Evolutionary conservation across 331 rosid species (phyloP).

Genomic region (Saraca asoca): DNA sequence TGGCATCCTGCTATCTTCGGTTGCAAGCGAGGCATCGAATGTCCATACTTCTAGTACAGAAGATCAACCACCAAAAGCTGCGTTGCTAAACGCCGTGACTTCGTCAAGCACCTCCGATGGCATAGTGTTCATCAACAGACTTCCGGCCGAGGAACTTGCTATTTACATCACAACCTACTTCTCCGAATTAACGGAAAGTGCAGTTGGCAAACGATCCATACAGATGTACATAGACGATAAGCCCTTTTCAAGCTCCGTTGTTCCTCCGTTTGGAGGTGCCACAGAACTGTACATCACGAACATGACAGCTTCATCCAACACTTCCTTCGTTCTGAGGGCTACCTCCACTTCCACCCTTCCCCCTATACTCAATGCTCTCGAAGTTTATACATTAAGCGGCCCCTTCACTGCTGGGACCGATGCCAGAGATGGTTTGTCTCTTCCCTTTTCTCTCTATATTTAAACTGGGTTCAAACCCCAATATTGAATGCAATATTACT

Average conservation of each 20-base stretch:
- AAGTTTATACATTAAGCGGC: constrained; percentile 41
- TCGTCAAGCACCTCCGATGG: background rate
- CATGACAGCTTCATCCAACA: constrained; percentile 35
- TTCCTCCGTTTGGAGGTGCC: constrained; percentile 44
- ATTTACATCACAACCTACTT: constrained; percentile 48
- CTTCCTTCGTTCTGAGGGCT: constrained; percentile 16
- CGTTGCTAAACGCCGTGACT: constrained; percentile 35
- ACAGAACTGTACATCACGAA: constrained; percentile 37
- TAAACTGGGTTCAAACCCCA: too few species aligned
- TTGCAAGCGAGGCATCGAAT: constrained; percentile 21
- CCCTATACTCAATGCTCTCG: constrained; percentile 55
- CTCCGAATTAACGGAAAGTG: constrained; percentile 41
- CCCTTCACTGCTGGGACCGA: constrained; percentile 38
- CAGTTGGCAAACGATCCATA: constrained; percentile 36
- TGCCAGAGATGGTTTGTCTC: constrained; percentile 40
- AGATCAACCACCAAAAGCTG: constrained; percentile 47
- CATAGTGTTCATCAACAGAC: background rate
- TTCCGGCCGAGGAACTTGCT: constrained; percentile 8
- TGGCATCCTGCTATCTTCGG: background rate
- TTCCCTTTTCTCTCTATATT: too few species aligned
- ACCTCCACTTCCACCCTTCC: constrained; percentile 47
- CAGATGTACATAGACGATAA: constrained; percentile 36
- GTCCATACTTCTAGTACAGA: constrained; percentile 32
- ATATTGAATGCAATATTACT: too few species aligned
- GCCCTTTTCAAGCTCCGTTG: constrained; percentile 32